A percentile compares a stretch with the other conserved stretches of the same genome.
Evolutionary conservation across 2,329 filamentous ascomycete genomes (phyloP).

Genomic region (Pyricularia sp.): DNA sequence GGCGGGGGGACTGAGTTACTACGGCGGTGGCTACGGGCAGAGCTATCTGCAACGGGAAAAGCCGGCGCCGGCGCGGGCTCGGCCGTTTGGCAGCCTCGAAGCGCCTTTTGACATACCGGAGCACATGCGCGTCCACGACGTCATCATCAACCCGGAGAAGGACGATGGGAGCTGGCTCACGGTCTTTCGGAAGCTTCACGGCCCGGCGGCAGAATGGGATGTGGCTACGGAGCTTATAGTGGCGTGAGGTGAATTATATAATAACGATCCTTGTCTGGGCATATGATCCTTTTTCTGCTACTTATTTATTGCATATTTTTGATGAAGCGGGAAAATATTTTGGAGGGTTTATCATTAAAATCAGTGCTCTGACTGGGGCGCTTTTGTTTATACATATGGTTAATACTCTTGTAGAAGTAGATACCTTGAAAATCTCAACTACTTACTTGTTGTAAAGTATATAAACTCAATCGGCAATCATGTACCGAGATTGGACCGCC

Average conservation of each 20-base stretch:
- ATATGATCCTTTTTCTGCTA: background rate
- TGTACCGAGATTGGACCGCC: background rate
- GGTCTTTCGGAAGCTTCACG: slow-evolving; percentile 20
- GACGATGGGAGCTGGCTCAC: slow-evolving; percentile 21
- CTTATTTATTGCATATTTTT: too few species aligned
- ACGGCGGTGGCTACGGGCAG: background rate
- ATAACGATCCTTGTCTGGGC: background rate
- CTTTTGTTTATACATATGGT: background rate
- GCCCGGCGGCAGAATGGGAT: slow-evolving; percentile 19
- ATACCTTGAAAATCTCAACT: background rate
- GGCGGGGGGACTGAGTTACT: background rate
- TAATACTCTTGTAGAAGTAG: background rate
- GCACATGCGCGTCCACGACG: slow-evolving; percentile 19
- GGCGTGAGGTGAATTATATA: background rate
- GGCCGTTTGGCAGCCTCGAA: slow-evolving; percentile 11
- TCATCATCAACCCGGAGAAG: slow-evolving; percentile 19
- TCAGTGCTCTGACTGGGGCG: background rate
- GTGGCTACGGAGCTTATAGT: slow-evolving; percentile 17
- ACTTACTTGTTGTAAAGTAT: background rate
- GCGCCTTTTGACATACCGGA: slow-evolving; percentile 23
- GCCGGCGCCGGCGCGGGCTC: slow-evolving; percentile 1
- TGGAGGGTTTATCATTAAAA: background rate
- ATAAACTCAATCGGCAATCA: background rate
- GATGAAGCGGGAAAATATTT: too few species aligned
- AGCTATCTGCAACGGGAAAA: background rate